These are phyloP conservation scores for Sicyos edulis DNA, from an alignment of 306 rosid genomes.

Conservation along the genomic window DNA sequence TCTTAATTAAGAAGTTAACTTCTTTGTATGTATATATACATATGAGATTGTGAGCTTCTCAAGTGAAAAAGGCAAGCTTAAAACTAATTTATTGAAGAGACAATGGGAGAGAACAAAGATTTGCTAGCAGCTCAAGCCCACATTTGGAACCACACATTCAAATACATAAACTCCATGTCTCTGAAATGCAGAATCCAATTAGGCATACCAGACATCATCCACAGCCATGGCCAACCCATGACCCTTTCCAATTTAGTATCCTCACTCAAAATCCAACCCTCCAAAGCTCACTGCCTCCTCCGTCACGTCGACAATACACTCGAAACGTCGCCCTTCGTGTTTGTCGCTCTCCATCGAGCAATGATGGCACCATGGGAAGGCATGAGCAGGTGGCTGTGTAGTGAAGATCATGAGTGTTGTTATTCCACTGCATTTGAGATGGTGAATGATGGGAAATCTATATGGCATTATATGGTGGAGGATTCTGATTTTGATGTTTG, in stretches of 20 bases:
- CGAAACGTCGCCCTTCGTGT: background rate
- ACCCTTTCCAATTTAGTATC: conserved; percentile 35
- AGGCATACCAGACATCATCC: conserved; percentile 32
- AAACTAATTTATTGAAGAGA: background rate
- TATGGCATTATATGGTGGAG: background rate
- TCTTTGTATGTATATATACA: too few species aligned
- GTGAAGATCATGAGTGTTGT: background rate
- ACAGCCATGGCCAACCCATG: conserved; percentile 39
- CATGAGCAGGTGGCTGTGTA: conserved; percentile 3
- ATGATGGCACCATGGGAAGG: conserved; percentile 22
- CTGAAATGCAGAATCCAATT: conserved; percentile 29
- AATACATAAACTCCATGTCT: conserved; percentile 34
- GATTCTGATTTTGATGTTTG: conserved; percentile 21
- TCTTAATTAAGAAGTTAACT: too few species aligned
- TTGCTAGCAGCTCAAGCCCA: conserved; percentile 24
- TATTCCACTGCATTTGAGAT: background rate
- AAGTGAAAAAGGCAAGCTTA: background rate
- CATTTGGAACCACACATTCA: conserved; percentile 23
- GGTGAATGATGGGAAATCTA: conserved; percentile 1
- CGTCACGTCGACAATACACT: conserved; percentile 32
- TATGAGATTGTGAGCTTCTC: too few species aligned
- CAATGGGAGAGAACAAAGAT: background rate
- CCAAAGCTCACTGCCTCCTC: conserved; percentile 21
- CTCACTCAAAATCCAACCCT: conserved; percentile 29
- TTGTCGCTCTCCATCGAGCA: conserved; percentile 15